These are phyloP conservation scores for Dictyostelium intermedium DNA, from an alignment of 78 protist genomes.

Conservation along the genomic window DNA sequence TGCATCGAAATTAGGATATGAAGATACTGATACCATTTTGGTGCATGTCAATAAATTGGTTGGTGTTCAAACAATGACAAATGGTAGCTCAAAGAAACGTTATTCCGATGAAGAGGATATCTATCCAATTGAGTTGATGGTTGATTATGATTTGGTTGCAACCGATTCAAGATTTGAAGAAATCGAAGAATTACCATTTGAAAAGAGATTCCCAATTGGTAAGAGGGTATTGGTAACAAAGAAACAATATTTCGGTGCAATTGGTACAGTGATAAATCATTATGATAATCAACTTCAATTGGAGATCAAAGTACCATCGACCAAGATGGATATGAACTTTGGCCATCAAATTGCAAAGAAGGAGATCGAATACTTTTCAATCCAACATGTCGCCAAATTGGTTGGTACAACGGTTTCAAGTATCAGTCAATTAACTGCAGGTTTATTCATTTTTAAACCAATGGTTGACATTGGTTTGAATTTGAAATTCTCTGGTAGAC, in stretches of 20 bases:
- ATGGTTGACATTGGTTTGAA: conserved; percentile 72
- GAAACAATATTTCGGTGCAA: conserved; percentile 27
- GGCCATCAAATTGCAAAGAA: conserved; percentile 26
- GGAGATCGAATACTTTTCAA: conserved; percentile 11
- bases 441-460: conserved; percentile 49
- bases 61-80: conserved; percentile 23
- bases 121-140: conserved; percentile 66
- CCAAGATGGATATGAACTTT: neutral
- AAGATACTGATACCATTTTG: neutral
- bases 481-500: conserved; percentile 53
- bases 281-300: conserved; percentile 38
- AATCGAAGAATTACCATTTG: conserved; percentile 29
- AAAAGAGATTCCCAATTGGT: conserved; percentile 51
- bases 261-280: conserved; percentile 34
- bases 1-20: neutral
- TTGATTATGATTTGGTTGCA: conserved; percentile 17
- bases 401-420: neutral
- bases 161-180: conserved; percentile 60
- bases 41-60: conserved; percentile 45
- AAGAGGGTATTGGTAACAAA: conserved; percentile 32
- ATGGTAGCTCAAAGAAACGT: conserved; percentile 34
- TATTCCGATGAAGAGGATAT: conserved; percentile 26
- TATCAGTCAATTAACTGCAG: conserved; percentile 36
- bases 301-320: conserved; percentile 14
- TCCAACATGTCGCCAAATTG: conserved; percentile 22